Evolutionary conservation across 495 filamentous ascomycete species (phyloP).

Genomic region (Penicillium turbatum): DNA sequence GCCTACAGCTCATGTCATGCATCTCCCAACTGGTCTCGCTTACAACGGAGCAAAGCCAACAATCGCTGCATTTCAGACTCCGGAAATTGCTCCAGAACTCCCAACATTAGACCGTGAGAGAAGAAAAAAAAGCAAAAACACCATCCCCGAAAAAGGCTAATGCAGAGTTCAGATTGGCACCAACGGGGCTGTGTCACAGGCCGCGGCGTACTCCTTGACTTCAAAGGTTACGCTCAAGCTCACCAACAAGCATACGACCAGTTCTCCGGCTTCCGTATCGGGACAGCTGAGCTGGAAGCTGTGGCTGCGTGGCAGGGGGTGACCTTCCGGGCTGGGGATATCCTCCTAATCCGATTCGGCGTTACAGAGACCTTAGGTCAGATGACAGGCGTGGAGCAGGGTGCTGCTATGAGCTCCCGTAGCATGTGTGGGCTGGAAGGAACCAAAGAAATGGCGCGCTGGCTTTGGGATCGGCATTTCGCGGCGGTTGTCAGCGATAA

Average conservation of each 20-base stretch:
- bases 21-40: slow-evolving; percentile 40
- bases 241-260: slow-evolving; percentile 31
- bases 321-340: slow-evolving; percentile 37
- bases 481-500: slow-evolving; percentile 32
- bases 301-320: slow-evolving; percentile 31
- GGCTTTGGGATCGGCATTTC: slow-evolving; percentile 33
- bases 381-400: slow-evolving; percentile 30
- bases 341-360: slow-evolving; percentile 44
- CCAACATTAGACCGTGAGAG: slow-evolving; percentile 25
- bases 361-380: slow-evolving; percentile 34
- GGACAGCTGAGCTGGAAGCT: slow-evolving; percentile 26
- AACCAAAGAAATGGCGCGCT: slow-evolving; percentile 24
- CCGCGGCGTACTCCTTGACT: slow-evolving; percentile 47
- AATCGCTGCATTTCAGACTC: slow-evolving; percentile 5
- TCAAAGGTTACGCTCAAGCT: slow-evolving; percentile 33
- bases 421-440: slow-evolving; percentile 23
- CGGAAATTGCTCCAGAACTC: background rate
- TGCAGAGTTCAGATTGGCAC: slow-evolving; percentile 25
- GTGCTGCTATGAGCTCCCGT: slow-evolving; percentile 9
- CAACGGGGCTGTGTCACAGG: slow-evolving; percentile 39
- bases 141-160: background rate
- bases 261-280: slow-evolving; percentile 34
- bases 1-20: slow-evolving; percentile 28
- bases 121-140: background rate
- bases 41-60: slow-evolving; percentile 49